These are phyloP conservation scores for Penicillium waksmanii DNA, from an alignment of 495 filamentous ascomycete genomes.

Conservation along the genomic window DNA sequence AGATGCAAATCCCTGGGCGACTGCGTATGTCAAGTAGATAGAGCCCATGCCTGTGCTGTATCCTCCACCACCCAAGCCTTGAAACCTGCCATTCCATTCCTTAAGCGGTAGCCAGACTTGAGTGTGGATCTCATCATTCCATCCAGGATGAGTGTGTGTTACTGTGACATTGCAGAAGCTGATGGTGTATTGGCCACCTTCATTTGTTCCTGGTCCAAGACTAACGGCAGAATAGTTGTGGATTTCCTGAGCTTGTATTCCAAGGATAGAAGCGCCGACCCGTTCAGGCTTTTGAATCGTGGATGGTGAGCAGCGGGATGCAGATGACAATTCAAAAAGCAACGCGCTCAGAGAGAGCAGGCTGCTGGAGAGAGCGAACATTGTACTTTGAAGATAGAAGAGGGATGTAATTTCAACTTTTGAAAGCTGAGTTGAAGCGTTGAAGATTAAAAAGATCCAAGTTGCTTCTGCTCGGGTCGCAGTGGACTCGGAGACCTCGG, in stretches of 20 bases:
- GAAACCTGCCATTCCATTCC: slow-evolving; percentile 47
- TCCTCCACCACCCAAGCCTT: slow-evolving; percentile 49
- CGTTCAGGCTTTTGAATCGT: neutral
- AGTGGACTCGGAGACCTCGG: too few relatives aligned
- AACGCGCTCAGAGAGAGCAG: neutral
- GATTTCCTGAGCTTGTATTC: neutral
- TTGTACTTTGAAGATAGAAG: neutral
- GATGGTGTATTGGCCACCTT: neutral
- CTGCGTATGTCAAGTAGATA: slow-evolving; percentile 28
- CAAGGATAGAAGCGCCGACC: neutral
- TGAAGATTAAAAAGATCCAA: too few relatives aligned
- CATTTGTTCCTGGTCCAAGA: neutral
- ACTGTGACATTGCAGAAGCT: neutral
- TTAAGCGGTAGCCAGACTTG: slow-evolving; percentile 42
- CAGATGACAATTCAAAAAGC: neutral
- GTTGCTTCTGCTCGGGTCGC: too few relatives aligned
- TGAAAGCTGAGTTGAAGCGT: too few relatives aligned
- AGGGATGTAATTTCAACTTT: neutral
- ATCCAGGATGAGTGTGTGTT: slow-evolving; percentile 45
- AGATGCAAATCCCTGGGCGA: slow-evolving; percentile 34
- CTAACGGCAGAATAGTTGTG: neutral
- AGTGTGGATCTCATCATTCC: slow-evolving; percentile 39
- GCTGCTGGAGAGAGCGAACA: neutral
- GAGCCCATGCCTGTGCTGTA: slow-evolving; percentile 35
- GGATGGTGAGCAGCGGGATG: neutral